Conservation (phyloP, 2,329 filamentous ascomycete species). For the Aspergillus neotritici region DNA sequence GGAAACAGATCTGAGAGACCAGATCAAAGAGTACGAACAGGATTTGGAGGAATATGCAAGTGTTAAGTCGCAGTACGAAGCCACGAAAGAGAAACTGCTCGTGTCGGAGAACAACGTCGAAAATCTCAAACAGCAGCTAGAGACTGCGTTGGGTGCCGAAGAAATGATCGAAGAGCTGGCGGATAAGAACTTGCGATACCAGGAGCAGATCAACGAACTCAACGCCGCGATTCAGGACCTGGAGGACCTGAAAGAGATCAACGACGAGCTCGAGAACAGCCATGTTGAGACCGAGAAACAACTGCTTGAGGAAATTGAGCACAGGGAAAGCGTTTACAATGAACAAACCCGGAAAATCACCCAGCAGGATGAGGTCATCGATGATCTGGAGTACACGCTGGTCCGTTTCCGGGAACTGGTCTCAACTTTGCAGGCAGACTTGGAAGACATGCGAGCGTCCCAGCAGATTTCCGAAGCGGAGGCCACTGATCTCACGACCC, state of each 20-base stretch:
- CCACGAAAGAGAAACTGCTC: conserved; percentile 65
- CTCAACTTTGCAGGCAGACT: conserved; percentile 72
- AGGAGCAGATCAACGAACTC: conserved; percentile 77
- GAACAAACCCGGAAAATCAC: conserved; percentile 69
- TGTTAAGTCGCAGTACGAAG: conserved; percentile 64
- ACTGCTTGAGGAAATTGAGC: conserved; percentile 87
- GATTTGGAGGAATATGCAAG: conserved; percentile 63
- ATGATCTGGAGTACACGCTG: conserved; percentile 86
- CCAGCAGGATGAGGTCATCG: conserved; percentile 72
- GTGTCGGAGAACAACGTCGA: conserved; percentile 70
- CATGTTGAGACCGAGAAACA: conserved; percentile 91
- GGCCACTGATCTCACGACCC: conserved; percentile 80
- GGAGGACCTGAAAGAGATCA: conserved; percentile 83
- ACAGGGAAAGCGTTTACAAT: conserved; percentile 75
- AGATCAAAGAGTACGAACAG: conserved; percentile 67
- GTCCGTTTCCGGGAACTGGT: conserved; percentile 86
- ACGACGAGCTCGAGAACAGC: conserved; percentile 89
- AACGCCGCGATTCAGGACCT: conserved; percentile 78
- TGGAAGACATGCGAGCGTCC: conserved; percentile 88
- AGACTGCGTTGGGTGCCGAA: conserved; percentile 80
- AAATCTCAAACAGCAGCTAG: conserved; percentile 83
- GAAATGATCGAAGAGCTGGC: conserved; percentile 91
- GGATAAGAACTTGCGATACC: conserved; percentile 76
- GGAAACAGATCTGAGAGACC: conserved; percentile 69
- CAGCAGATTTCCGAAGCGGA: conserved; percentile 90